phyloP scores from a whole-genome alignment of 495 filamentous ascomycete genomes.

The Daldinia loculata region DNA sequence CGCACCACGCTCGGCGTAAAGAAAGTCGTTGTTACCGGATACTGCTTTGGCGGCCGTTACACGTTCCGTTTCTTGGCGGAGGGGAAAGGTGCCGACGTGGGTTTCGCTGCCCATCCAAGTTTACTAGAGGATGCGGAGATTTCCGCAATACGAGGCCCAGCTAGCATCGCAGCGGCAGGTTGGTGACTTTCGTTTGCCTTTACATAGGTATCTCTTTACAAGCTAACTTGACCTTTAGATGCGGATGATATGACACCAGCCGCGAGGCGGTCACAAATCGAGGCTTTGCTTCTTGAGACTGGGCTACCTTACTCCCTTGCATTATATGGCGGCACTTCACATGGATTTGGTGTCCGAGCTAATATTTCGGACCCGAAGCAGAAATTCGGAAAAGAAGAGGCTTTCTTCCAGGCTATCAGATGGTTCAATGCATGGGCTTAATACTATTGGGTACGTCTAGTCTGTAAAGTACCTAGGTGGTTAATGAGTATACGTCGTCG shows the following conservation, averaged over 20 bases:
- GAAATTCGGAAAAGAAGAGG: slow-evolving; percentile 79
- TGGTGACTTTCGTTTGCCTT: slow-evolving; percentile 35
- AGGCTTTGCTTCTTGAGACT: slow-evolving; percentile 47
- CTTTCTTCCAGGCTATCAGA: slow-evolving; percentile 74
- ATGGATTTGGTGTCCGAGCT: slow-evolving; percentile 75
- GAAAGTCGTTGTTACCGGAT: slow-evolving; percentile 70
- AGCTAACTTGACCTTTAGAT: slow-evolving; percentile 52
- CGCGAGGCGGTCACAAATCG: slow-evolving; percentile 64
- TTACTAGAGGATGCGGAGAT: slow-evolving; percentile 72
- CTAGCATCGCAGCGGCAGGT: slow-evolving; percentile 76
- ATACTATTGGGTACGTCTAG: neutral
- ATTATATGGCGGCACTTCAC: slow-evolving; percentile 69
- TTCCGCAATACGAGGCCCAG: slow-evolving; percentile 65
- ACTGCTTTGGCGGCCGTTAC: slow-evolving; percentile 66
- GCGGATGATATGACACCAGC: slow-evolving; percentile 70
- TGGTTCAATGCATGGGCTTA: slow-evolving; percentile 68
- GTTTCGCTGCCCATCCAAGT: slow-evolving; percentile 75
- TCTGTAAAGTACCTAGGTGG: neutral
- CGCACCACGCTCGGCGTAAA: slow-evolving; percentile 64
- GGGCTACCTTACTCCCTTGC: slow-evolving; percentile 68
- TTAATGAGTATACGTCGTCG: too few species aligned
- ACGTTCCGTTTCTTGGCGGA: slow-evolving; percentile 53
- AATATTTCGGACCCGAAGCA: slow-evolving; percentile 64
- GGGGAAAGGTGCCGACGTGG: slow-evolving; percentile 63
- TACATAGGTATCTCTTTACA: neutral